Evolutionary conservation across 306 rosid genomes (phyloP).

Genomic region (Castanea mollissima): DNA sequence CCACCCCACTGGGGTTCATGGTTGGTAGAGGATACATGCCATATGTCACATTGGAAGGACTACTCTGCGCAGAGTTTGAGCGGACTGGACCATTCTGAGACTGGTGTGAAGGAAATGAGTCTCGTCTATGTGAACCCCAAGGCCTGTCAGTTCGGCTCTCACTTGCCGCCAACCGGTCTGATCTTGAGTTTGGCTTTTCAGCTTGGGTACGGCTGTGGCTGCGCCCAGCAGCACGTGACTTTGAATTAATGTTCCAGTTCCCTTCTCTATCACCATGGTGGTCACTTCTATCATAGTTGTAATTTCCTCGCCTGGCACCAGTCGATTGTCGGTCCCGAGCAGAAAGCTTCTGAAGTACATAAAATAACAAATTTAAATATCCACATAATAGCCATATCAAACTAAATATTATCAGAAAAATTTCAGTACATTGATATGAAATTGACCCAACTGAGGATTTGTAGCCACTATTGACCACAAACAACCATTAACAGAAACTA

Average conservation of each 20-base stretch:
- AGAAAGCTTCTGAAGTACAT: slow-evolving; percentile 66
- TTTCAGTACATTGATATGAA: neutral
- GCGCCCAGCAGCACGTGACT: slow-evolving; percentile 68
- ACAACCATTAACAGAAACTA: neutral
- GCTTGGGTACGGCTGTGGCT: slow-evolving; percentile 64
- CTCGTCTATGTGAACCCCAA: slow-evolving; percentile 80
- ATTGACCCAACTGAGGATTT: neutral
- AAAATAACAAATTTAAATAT: slow-evolving; percentile 2
- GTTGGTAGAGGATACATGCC: slow-evolving; percentile 72
- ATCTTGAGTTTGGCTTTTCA: slow-evolving; percentile 61
- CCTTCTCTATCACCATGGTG: slow-evolving; percentile 88
- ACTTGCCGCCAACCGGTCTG: slow-evolving; percentile 57
- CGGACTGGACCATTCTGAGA: slow-evolving; percentile 81
- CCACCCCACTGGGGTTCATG: slow-evolving; percentile 62
- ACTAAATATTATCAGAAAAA: neutral
- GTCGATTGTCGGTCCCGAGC: slow-evolving; percentile 71
- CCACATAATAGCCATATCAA: neutral
- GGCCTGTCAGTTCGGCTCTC: slow-evolving; percentile 78
- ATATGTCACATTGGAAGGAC: slow-evolving; percentile 62
- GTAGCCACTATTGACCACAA: neutral
- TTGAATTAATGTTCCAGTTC: slow-evolving; percentile 73
- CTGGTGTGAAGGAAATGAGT: slow-evolving; percentile 49
- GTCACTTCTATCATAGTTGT: slow-evolving; percentile 70
- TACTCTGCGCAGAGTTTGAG: slow-evolving; percentile 48
- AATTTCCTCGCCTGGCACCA: slow-evolving; percentile 70